A percentile compares a stretch with the other conserved stretches of the same genome.
Evolutionary conservation across 306 rosid genomes (phyloP).

Genomic region (Malus sylvestris): DNA sequence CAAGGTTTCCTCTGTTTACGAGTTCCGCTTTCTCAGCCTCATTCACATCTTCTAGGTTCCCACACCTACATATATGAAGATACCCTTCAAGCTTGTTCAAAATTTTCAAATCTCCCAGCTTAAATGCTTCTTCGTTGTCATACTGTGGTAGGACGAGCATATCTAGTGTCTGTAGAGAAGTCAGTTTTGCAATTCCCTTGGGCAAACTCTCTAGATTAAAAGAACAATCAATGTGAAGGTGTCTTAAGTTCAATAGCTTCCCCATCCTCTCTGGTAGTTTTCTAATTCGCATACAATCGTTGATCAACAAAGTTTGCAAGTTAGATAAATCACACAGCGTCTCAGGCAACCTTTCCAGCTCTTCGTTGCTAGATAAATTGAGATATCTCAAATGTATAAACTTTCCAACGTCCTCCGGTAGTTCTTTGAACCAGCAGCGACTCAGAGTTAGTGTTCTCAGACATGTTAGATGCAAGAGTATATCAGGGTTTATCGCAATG

Average conservation of each 20-base stretch:
- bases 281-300: not conserved
- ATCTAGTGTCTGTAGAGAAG: slow-evolving; percentile 2
- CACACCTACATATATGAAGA: not conserved
- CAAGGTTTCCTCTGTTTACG: not conserved
- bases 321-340: not conserved
- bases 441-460: not conserved
- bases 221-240: not conserved
- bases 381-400: slow-evolving; percentile 17
- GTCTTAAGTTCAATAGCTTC: slow-evolving; percentile 5
- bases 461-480: not conserved
- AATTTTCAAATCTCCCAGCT: not conserved
- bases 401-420: not conserved
- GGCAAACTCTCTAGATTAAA: not conserved
- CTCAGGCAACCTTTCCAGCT: slow-evolving; percentile 1
- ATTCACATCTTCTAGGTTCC: not conserved
- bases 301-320: not conserved
- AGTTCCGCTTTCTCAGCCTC: not conserved
- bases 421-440: not conserved
- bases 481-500: not conserved
- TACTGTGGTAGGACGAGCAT: not conserved
- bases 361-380: not conserved
- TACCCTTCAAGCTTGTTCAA: not conserved
- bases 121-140: not conserved
- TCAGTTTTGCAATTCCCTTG: not conserved
- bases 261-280: slow-evolving; percentile 7